Evolutionary conservation across 2,329 filamentous ascomycete genomes (phyloP).

Genomic region (Penicillium griseofulvum): DNA sequence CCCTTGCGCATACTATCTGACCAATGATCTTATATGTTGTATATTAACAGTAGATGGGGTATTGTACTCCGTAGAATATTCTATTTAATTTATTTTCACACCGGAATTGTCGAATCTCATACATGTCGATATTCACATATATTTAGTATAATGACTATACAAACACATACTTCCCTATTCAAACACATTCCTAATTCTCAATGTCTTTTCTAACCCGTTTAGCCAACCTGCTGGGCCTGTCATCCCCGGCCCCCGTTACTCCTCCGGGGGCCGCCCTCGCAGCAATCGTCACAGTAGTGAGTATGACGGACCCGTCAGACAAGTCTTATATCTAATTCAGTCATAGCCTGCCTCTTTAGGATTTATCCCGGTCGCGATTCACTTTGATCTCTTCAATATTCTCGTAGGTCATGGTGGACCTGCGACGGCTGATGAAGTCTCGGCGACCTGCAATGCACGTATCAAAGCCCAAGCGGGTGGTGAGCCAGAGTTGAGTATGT

Average conservation of each 20-base stretch:
- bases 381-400: slow-evolving; percentile 35
- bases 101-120: not conserved
- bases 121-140: not conserved
- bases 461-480: slow-evolving; percentile 9
- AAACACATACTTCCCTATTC: not conserved
- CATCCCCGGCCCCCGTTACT: slow-evolving; percentile 7
- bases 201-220: slow-evolving; percentile 21
- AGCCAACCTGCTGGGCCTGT: slow-evolving; percentile 12
- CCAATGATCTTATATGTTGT: slow-evolving; percentile 1
- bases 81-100: not conserved
- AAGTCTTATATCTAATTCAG: not conserved
- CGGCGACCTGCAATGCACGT: slow-evolving; percentile 20
- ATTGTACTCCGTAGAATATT: not conserved
- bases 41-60: no score
- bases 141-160: not conserved
- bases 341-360: slow-evolving; percentile 35
- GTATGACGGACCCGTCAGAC: not conserved
- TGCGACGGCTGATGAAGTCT: slow-evolving; percentile 29
- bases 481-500: slow-evolving; percentile 26
- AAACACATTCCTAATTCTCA: not conserved
- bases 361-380: slow-evolving; percentile 38
- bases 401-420: slow-evolving; percentile 26
- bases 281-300: slow-evolving; percentile 28
- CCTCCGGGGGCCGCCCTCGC: slow-evolving; percentile 28
- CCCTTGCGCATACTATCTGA: slow-evolving; percentile 1